A percentile compares a stretch with the other conserved stretches of the same genome.
Conservation (phyloP, 106 monocot genomes). For the Dioscorea zingiberensis region DNA sequence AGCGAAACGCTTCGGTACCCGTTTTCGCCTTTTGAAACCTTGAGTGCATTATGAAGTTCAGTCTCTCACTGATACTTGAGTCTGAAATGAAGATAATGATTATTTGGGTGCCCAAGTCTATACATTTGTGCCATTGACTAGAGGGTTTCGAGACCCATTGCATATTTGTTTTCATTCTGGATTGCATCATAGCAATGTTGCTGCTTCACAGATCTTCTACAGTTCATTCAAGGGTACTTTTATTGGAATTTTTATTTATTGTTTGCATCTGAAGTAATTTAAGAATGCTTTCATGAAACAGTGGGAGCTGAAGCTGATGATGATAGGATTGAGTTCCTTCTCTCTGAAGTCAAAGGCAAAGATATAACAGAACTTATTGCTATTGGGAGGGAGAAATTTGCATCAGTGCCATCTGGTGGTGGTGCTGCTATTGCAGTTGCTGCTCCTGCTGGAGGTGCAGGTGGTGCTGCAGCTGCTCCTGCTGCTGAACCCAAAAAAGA, state of each 20-base stretch:
- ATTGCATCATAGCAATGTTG: too few species aligned
- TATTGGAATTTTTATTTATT: too few species aligned
- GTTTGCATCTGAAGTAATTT: background rate
- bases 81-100: too few species aligned
- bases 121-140: too few species aligned
- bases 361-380: constrained; percentile 45
- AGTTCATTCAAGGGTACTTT: background rate
- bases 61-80: too few species aligned
- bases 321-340: constrained; percentile 24
- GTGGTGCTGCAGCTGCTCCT: constrained; percentile 22
- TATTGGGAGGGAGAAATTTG: constrained; percentile 36
- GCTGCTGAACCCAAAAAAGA: constrained; percentile 21
- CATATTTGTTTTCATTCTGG: too few species aligned
- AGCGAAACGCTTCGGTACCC: too few species aligned
- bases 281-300: background rate
- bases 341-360: constrained; percentile 28
- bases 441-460: constrained; percentile 8
- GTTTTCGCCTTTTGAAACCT: too few species aligned
- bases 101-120: too few species aligned
- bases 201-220: too few species aligned
- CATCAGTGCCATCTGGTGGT: constrained; percentile 42
- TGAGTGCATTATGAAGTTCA: too few species aligned
- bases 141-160: too few species aligned
- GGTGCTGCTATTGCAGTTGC: constrained; percentile 13
- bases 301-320: constrained; percentile 43